phyloP scores from a whole-genome alignment of 1,284 basidiomycete genomes.

The Cutaneotrichosporon cutaneum region DNA sequence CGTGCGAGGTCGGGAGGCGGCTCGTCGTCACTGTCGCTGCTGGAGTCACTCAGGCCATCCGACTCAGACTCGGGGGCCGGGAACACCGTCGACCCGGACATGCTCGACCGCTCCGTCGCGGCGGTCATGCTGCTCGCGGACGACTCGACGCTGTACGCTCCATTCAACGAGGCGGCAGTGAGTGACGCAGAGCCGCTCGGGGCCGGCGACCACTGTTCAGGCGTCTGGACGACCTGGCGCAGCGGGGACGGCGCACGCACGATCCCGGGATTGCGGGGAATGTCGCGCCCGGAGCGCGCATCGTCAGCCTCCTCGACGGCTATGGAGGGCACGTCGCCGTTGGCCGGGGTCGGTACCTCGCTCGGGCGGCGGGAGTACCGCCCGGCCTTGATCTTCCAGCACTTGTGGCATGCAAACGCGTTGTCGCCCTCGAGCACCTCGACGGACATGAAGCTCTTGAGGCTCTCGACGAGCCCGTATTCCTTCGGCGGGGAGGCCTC shows the following conservation, averaged over 20 bases:
- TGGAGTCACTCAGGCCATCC: constrained; percentile 44
- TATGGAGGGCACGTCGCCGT: constrained; percentile 16
- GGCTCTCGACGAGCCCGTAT: constrained; percentile 59
- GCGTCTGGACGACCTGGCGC: constrained; percentile 26
- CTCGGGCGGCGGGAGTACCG: constrained; percentile 25
- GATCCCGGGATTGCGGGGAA: constrained; percentile 1
- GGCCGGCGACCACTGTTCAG: background rate
- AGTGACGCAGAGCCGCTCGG: background rate
- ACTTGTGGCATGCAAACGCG: constrained; percentile 84
- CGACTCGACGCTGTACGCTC: constrained; percentile 3
- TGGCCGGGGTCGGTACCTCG: background rate
- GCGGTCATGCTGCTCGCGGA: background rate
- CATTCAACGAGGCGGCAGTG: background rate
- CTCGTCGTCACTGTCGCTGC: constrained; percentile 31
- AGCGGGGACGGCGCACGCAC: constrained; percentile 41
- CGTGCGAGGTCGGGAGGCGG: constrained; percentile 17
- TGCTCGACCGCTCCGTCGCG: background rate
- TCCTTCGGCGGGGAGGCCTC: constrained; percentile 12
- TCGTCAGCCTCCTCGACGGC: constrained; percentile 9
- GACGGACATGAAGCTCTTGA: constrained; percentile 82
- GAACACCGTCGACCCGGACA: background rate
- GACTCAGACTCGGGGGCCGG: constrained; percentile 18
- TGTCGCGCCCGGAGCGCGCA: background rate
- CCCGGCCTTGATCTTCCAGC: constrained; percentile 68
- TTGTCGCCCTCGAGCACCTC: constrained; percentile 91